Percentiles rank a stretch among this genome's conserved stretches.
Evolutionary conservation across 2,329 filamentous ascomycete species (phyloP).

Genomic region (Polychaeton citri): DNA sequence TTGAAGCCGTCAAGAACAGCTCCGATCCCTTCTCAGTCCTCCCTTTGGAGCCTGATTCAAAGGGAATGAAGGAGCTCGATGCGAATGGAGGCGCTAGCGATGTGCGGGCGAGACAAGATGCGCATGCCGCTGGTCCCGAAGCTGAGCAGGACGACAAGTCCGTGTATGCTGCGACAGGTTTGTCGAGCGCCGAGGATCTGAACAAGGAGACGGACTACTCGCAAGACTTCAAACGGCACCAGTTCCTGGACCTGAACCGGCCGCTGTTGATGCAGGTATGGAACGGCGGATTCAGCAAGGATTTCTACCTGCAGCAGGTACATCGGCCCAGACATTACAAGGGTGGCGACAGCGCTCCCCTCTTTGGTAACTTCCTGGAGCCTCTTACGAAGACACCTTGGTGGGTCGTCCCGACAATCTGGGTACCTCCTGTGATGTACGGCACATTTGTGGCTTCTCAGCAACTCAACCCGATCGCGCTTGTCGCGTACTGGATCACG

Average conservation of each 20-base stretch:
- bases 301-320: conserved; percentile 95
- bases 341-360: conserved; percentile 76
- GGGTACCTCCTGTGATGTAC: conserved; percentile 70
- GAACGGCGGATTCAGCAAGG: conserved; percentile 75
- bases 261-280: conserved; percentile 83
- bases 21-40: conserved; percentile 36
- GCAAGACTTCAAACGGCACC: conserved; percentile 74
- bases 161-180: conserved; percentile 57
- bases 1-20: conserved; percentile 37
- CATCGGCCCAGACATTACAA: conserved; percentile 93
- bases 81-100: conserved; percentile 31
- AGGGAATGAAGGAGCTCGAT: conserved; percentile 35
- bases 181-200: conserved; percentile 80
- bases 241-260: conserved; percentile 79
- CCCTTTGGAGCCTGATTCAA: conserved; percentile 37
- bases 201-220: conserved; percentile 67
- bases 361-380: conserved; percentile 98
- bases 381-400: conserved; percentile 90
- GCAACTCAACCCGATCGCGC: conserved; percentile 38
- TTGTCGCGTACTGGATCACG: conserved; percentile 49
- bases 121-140: conserved; percentile 6
- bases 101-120: conserved; percentile 23
- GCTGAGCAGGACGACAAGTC: conserved; percentile 17
- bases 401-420: conserved; percentile 75
- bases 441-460: conserved; percentile 52